phyloP scores from a whole-genome alignment of 2,329 filamentous ascomycete species.

The Xylogone sp. region DNA sequence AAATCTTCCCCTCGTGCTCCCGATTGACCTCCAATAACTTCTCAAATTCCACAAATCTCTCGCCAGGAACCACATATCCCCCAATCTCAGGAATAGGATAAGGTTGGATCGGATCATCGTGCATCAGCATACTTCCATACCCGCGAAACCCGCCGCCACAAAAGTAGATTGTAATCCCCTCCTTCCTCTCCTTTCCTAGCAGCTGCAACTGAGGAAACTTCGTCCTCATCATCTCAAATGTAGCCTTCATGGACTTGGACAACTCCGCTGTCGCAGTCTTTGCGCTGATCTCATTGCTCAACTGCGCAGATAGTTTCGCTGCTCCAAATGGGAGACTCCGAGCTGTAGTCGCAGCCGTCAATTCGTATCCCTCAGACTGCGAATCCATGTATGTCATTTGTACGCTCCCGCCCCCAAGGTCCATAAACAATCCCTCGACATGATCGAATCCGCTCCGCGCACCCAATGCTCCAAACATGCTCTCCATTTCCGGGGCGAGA shows the following conservation, averaged over 20 bases:
- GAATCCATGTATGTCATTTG: constrained; percentile 64
- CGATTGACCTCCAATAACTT: constrained; percentile 49
- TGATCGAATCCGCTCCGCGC: constrained; percentile 69
- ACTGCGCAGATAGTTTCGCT: constrained; percentile 49
- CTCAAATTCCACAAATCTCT: constrained; percentile 53
- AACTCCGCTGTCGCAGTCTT: constrained; percentile 42
- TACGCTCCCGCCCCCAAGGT: constrained; percentile 72
- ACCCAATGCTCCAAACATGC: constrained; percentile 76
- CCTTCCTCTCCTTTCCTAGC: constrained; percentile 29
- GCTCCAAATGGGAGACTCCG: constrained; percentile 60
- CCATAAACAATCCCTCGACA: constrained; percentile 79
- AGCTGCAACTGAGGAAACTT: constrained; percentile 49
- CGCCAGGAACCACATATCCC: constrained; percentile 64
- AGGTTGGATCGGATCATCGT: constrained; percentile 65
- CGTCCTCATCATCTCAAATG: constrained; percentile 51
- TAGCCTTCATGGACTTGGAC: constrained; percentile 50
- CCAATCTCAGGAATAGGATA: constrained; percentile 85
- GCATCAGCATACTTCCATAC: constrained; percentile 87
- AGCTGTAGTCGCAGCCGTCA: constrained; percentile 49
- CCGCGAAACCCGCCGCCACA: constrained; percentile 88
- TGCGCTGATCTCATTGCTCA: constrained; percentile 39
- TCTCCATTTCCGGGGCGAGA: constrained; percentile 76
- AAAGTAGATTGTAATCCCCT: constrained; percentile 70
- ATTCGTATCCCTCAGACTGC: constrained; percentile 37
- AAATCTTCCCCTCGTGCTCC: constrained; percentile 53